Percentiles rank a stretch among this genome's conserved stretches.
phyloP scores from a whole-genome alignment of 1,139 yeast genomes.

The Entelexis sorbosivorans region DNA sequence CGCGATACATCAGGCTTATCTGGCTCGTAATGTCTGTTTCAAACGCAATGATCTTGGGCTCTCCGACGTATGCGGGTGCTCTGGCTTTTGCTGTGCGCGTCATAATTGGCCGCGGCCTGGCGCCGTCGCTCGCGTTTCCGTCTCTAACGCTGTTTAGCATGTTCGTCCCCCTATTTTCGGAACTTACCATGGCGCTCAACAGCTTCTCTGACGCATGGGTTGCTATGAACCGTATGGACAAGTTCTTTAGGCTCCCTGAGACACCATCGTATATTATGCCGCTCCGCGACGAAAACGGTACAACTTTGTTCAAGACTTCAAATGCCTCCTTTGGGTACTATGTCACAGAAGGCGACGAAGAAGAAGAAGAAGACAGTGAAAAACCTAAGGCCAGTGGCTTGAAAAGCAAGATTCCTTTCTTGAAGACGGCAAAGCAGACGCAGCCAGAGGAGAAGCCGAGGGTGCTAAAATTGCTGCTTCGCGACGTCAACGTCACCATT shows the following conservation, averaged over 20 bases:
- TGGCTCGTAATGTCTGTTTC: constrained; percentile 39
- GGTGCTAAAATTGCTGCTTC: neutral
- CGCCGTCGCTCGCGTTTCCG: constrained; percentile 63
- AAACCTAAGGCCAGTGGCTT: too few relatives aligned
- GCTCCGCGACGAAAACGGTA: neutral
- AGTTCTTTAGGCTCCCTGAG: constrained; percentile 39
- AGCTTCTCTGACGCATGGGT: constrained; percentile 53
- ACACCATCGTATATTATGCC: constrained; percentile 25
- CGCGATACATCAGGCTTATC: constrained; percentile 26
- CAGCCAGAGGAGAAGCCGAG: neutral
- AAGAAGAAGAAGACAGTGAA: neutral
- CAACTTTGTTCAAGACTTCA: neutral
- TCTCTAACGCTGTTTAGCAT: constrained; percentile 65
- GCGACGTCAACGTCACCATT: constrained; percentile 36
- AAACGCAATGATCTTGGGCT: constrained; percentile 48
- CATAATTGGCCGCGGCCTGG: constrained; percentile 37
- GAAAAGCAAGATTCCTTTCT: neutral
- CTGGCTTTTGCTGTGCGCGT: constrained; percentile 60
- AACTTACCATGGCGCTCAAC: constrained; percentile 49
- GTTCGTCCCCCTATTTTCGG: constrained; percentile 53
- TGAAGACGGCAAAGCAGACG: neutral
- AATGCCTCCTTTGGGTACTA: constrained; percentile 9
- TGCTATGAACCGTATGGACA: constrained; percentile 50
- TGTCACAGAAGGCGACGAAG: neutral
- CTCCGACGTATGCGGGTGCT: constrained; percentile 59